Conservation (phyloP, 768 basidiomycete genomes). For the Trametes cingulata region DNA sequence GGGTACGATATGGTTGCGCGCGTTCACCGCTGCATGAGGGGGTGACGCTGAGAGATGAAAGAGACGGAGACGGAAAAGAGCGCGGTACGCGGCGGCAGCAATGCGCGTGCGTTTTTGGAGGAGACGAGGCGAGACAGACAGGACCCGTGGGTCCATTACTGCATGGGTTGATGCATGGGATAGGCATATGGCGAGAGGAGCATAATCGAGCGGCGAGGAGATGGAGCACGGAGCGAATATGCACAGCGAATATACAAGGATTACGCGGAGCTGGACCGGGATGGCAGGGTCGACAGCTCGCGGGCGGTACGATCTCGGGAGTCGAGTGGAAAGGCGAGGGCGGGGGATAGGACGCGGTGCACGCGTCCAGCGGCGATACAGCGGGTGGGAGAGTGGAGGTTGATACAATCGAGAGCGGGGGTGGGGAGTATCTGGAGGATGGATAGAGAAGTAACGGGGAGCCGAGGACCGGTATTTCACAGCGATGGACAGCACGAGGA, state of each 20-base stretch:
- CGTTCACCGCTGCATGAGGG: background rate
- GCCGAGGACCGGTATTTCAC: slow-evolving; percentile 10
- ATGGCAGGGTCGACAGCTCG: background rate
- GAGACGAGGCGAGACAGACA: background rate
- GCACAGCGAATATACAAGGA: slow-evolving; percentile 11
- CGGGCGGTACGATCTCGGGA: background rate
- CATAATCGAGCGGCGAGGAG: background rate
- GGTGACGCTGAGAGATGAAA: background rate
- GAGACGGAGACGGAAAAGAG: background rate
- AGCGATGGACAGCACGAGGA: slow-evolving; percentile 8
- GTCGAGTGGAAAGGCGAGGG: background rate
- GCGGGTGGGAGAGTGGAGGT: background rate
- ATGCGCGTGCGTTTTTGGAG: slow-evolving; percentile 9
- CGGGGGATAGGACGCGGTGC: background rate
- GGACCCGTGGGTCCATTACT: background rate
- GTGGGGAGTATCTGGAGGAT: background rate
- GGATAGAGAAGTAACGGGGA: background rate
- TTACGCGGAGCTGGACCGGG: background rate
- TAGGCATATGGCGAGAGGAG: background rate
- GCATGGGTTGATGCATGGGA: background rate
- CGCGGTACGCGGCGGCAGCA: slow-evolving; percentile 1
- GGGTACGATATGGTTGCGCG: background rate
- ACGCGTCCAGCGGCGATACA: slow-evolving; percentile 21
- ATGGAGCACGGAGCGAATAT: slow-evolving; percentile 3
- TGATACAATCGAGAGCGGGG: background rate